These are phyloP conservation scores for Solanum chiquidenum DNA, from an alignment of 257 asterid genomes.

Conservation along the genomic window DNA sequence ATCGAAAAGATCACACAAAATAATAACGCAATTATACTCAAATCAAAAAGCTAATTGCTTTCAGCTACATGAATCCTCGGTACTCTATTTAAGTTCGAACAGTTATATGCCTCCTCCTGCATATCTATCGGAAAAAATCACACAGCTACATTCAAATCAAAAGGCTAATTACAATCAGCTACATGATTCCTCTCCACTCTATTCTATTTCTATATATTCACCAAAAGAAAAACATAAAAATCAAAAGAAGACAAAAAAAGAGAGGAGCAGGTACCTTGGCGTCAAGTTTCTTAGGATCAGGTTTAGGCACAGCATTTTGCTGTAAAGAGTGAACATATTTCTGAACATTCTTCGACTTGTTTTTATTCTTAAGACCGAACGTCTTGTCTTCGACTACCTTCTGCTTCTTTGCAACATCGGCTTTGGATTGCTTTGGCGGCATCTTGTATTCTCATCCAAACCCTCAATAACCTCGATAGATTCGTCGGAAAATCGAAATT, in stretches of 20 bases:
- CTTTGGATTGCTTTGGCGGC: slow-evolving; percentile 89
- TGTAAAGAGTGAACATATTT: slow-evolving; percentile 81
- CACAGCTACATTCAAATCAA: background rate
- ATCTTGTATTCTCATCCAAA: slow-evolving; percentile 26
- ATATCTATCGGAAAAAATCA: background rate
- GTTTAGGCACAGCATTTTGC: slow-evolving; percentile 67
- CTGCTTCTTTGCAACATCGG: slow-evolving; percentile 88
- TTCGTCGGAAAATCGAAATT: background rate
- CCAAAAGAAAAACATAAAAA: background rate
- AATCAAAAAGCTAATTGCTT: background rate
- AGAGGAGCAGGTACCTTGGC: slow-evolving; percentile 47
- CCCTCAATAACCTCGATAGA: background rate
- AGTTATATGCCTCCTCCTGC: background rate
- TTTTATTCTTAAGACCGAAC: slow-evolving; percentile 92
- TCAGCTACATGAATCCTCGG: background rate
- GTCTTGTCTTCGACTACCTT: slow-evolving; percentile 91
- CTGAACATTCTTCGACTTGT: slow-evolving; percentile 90
- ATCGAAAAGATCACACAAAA: background rate
- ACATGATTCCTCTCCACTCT: background rate
- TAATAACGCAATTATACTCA: background rate
- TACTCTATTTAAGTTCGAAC: too few relatives aligned
- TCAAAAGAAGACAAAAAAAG: background rate
- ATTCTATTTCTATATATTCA: background rate
- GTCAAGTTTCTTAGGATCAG: slow-evolving; percentile 47
- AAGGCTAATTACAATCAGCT: background rate